phyloP scores from a whole-genome alignment of 371 early-diverging fungal species.

The Saksenaea vasiformis region DNA sequence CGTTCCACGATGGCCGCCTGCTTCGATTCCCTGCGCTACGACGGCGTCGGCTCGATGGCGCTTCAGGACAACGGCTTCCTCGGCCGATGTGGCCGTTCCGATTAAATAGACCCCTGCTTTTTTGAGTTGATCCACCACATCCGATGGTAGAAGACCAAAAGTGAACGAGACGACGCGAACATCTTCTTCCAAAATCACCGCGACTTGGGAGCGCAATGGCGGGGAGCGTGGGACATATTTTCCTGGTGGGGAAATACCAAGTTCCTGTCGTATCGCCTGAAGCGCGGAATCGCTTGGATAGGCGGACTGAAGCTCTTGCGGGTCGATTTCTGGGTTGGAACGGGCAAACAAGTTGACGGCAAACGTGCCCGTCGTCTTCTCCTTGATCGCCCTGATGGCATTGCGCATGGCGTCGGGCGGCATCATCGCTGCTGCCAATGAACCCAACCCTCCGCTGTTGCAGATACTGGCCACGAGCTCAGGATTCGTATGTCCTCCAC shows the following conservation, averaged over 20 bases:
- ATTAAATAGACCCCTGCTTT: slow-evolving; percentile 38
- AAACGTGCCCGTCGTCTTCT: slow-evolving; percentile 33
- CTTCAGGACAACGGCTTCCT: slow-evolving; percentile 37
- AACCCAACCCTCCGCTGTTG: slow-evolving; percentile 48
- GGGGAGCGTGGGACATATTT: slow-evolving; percentile 36
- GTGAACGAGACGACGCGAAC: slow-evolving; percentile 50
- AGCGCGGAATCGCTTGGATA: slow-evolving; percentile 30
- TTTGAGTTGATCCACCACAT: slow-evolving; percentile 22
- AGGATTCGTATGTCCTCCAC: slow-evolving; percentile 40
- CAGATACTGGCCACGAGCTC: slow-evolving; percentile 39
- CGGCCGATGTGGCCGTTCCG: slow-evolving; percentile 46
- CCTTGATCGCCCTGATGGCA: slow-evolving; percentile 36
- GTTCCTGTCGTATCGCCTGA: slow-evolving; percentile 29
- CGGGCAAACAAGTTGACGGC: slow-evolving; percentile 48
- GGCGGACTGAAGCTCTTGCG: slow-evolving; percentile 26
- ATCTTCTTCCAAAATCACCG: slow-evolving; percentile 38
- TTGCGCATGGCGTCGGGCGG: slow-evolving; percentile 26
- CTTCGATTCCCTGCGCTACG: slow-evolving; percentile 45
- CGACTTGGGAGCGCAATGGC: slow-evolving; percentile 38
- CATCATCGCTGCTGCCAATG: slow-evolving; percentile 40
- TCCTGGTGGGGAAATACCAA: slow-evolving; percentile 26
- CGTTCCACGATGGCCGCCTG: slow-evolving; percentile 49
- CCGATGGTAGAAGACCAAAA: slow-evolving; percentile 41
- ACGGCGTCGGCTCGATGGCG: slow-evolving; percentile 39
- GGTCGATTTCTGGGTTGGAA: slow-evolving; percentile 13